Evolutionary conservation across 2,329 filamentous ascomycete species (phyloP).

Genomic region (Nemania sp.): DNA sequence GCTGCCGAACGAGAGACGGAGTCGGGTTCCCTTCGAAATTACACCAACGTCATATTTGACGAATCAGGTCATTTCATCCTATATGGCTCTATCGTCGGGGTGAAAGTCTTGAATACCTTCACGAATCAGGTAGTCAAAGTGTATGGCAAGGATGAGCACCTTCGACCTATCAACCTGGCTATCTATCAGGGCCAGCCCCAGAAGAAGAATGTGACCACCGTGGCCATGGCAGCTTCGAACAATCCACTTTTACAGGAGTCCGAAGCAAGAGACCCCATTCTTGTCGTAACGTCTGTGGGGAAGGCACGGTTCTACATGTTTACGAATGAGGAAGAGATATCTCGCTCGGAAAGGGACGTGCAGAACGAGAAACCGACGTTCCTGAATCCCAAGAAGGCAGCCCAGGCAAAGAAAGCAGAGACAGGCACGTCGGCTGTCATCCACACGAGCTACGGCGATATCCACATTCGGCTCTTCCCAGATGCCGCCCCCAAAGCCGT

Average conservation of each 20-base stretch:
- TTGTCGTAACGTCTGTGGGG: slow-evolving; percentile 80
- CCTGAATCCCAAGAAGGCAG: slow-evolving; percentile 60
- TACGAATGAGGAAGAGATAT: slow-evolving; percentile 83
- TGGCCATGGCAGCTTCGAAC: slow-evolving; percentile 94
- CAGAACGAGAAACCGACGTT: slow-evolving; percentile 91
- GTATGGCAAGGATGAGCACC: slow-evolving; percentile 87
- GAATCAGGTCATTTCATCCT: slow-evolving; percentile 95
- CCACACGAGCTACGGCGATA: slow-evolving; percentile 93
- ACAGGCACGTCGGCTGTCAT: slow-evolving; percentile 80
- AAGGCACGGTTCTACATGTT: slow-evolving; percentile 98
- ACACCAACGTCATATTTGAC: slow-evolving; percentile 89
- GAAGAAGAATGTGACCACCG: slow-evolving; percentile 89
- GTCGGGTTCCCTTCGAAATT: slow-evolving; percentile 65
- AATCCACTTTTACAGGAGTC: slow-evolving; percentile 94
- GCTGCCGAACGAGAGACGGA: slow-evolving; percentile 88
- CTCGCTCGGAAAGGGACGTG: slow-evolving; percentile 83
- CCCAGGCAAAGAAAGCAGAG: slow-evolving; percentile 66
- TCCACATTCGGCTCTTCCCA: slow-evolving; percentile 90
- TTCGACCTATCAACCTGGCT: slow-evolving; percentile 80
- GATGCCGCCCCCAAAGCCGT: slow-evolving; percentile 92
- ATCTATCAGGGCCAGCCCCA: slow-evolving; percentile 95
- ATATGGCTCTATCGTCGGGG: slow-evolving; percentile 88
- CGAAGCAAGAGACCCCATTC: slow-evolving; percentile 85
- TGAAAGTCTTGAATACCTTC: slow-evolving; percentile 94
- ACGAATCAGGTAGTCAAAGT: slow-evolving; percentile 91